Evolutionary conservation across 768 basidiomycete genomes (phyloP), one percentile per base, ranked within the genome.

Genomic region (Collybia nuda): DNA sequence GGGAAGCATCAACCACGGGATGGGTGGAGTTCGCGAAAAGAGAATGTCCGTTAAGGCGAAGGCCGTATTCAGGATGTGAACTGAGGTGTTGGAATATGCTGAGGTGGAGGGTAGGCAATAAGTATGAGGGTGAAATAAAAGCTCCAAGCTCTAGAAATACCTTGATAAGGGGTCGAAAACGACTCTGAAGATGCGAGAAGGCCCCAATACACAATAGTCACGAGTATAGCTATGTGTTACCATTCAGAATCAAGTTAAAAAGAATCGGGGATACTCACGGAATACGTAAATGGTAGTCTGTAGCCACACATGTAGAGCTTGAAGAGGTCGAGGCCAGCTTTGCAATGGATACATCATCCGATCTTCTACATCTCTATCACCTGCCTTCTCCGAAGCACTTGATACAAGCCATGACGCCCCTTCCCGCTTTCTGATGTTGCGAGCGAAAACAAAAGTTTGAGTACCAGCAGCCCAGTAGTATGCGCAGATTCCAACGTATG

Each of bases 201-300:
- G 0, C 71, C 60, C 86, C 86, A 88, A 60, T 68, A 88, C 0
- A 86, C 81, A 22, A 77, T 64, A 0, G 85, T 85, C 1, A 87
- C 84, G 9, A 88, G 55, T 47, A 88, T 66, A 14, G 86, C 86
- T 88, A 50, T 39, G 26, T 24, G 24, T 21, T 3, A 7, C 14
- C 40, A 14, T 47, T 42, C 21, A 49, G 18, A n/a, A 38, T 15
- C 14, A 17, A 6, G 14, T 40, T 38, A 17, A 40, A 36, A 11
- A 2, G 44, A 38, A 24, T 8, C 6, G 23, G 12, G 37, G 19
- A 40, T 12, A 75, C 84, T 61, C 61, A 88, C 86, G 85, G 57
- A 75, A 82, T 6, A 79, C 77, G 24, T 69, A 61, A 40, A 84
- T 63, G 0, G 81, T 82, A 3, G 77, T 62, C 40, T 75, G 67